These are phyloP conservation scores for Flaveria linearis DNA, from an alignment of 129 eudicot genomes.

Conservation along the genomic window DNA sequence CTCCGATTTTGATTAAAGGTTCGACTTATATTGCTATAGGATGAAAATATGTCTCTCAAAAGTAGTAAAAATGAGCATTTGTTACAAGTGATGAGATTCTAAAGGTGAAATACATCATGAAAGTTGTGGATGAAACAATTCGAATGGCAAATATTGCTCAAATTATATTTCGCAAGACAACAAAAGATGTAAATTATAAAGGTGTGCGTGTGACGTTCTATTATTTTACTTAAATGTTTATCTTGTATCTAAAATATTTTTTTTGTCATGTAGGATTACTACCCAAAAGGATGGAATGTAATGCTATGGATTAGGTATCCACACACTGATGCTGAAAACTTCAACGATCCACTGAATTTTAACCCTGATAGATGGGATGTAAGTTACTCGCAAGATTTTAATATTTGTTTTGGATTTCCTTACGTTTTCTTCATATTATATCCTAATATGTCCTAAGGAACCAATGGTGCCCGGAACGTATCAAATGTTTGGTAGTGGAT, in stretches of 20 bases:
- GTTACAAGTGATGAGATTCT: slow-evolving; percentile 48
- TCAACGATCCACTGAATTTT: slow-evolving; percentile 47
- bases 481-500: slow-evolving; percentile 47
- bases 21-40: slow-evolving; percentile 11
- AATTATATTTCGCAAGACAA: slow-evolving; percentile 33
- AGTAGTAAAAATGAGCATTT: slow-evolving; percentile 33
- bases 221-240: neutral
- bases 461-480: slow-evolving; percentile 32
- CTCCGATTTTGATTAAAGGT: neutral
- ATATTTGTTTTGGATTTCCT: neutral
- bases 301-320: slow-evolving; percentile 46
- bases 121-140: slow-evolving; percentile 51
- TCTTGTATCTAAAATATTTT: neutral
- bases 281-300: slow-evolving; percentile 54
- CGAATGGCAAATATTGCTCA: slow-evolving; percentile 45
- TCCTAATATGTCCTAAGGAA: neutral
- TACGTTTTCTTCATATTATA: no score
- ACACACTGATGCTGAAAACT: slow-evolving; percentile 49
- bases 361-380: slow-evolving; percentile 63
- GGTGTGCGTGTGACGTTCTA: slow-evolving; percentile 21
- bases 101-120: slow-evolving; percentile 46
- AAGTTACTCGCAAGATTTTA: slow-evolving; percentile 21
- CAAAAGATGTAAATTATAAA: slow-evolving; percentile 38
- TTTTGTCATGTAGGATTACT: slow-evolving; percentile 30
- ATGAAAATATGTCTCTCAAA: slow-evolving; percentile 29